Evolutionary conservation across 148 eudicot species (phyloP), one percentile per base, ranked within the genome.

Genomic region (Nyssa sinensis): DNA sequence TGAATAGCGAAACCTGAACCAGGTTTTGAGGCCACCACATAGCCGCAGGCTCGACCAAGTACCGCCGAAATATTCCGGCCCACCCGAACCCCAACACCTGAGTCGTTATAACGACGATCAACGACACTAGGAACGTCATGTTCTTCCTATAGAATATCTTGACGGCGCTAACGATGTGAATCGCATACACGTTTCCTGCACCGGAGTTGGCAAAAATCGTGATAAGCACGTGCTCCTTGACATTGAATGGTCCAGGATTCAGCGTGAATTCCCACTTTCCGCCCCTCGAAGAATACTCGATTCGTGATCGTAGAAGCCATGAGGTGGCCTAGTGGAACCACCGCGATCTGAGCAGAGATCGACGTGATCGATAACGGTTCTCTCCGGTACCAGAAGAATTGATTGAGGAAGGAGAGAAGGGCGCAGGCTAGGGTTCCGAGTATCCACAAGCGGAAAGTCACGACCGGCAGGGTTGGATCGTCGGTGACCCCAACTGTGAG

Each of bases 21-120:
- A 95, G 84, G 79, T 89, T 95, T 23, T 73, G 74, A 19, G 94
- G 99, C 99, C 99, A 95, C 99, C 99, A 95, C 99, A 95, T 95
- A 53, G 82, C 87, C 27, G 94, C 88, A 0, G 99, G 97, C 82
- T 92, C 99, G 33, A 95, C 97, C 32, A 95, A 79, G 58, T 82
- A 88, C 81, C 87, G 81, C 72, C 99, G 85, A 75, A 93, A 88
- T 3, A 95, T 69, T 47, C 97, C 99, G 12, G 99, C 99, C 99
- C 99, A 95, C 14, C 99, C 99, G 29, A 90, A 95, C 5, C 99
- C 99, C 82, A 95, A 65, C 53, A 90, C 88, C 86, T 95, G 99
- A 64, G 97, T 84, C 33, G 98, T 92, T 19, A 95, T 63, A 78
- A 90, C 93, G 25, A 95, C 84, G 24, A 86, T 74, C 81, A 86